Conservation (phyloP, 768 basidiomycete genomes). For the Mycena rebaudengoi region DNA sequence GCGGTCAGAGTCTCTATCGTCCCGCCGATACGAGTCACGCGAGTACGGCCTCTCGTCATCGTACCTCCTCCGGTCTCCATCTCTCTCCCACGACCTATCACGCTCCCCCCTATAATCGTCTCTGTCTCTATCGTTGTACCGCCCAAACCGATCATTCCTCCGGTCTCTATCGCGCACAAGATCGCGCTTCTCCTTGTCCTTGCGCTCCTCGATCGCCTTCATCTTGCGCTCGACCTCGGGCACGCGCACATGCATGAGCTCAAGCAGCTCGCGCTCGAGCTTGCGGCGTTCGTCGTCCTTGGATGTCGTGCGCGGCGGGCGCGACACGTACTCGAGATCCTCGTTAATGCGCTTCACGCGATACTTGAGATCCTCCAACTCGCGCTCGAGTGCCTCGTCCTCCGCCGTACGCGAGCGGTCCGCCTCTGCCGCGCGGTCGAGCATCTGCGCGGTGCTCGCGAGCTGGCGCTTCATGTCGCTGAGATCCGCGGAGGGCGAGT, state of each 20-base stretch:
- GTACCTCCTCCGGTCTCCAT: conserved; percentile 20
- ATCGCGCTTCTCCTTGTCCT: conserved; percentile 80
- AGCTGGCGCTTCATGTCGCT: conserved; percentile 89
- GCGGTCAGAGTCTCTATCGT: conserved; percentile 53
- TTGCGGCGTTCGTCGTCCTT: conserved; percentile 89
- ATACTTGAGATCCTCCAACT: conserved; percentile 87
- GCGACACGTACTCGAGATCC: conserved; percentile 87
- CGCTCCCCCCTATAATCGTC: conserved; percentile 39
- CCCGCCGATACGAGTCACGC: conserved; percentile 50
- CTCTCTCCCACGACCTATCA: conserved; percentile 28
- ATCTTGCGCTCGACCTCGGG: conserved; percentile 91
- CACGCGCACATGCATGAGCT: conserved; percentile 88
- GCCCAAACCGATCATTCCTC: conserved; percentile 82
- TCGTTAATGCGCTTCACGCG: conserved; percentile 88
- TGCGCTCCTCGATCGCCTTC: conserved; percentile 78
- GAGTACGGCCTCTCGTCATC: conserved; percentile 57
- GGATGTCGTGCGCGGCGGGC: conserved; percentile 72
- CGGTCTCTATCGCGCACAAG: conserved; percentile 83
- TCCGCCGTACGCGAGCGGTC: conserved; percentile 72
- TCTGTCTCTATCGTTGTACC: conserved; percentile 60
- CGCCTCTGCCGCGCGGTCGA: conserved; percentile 77
- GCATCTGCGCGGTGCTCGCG: conserved; percentile 78
- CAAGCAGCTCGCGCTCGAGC: conserved; percentile 87
- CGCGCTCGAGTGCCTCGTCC: conserved; percentile 91
- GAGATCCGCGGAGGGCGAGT: conserved; percentile 71